Base-by-base conservation (phyloP, 164 flowering plant species). In the Magnolia kwangsiensis region DNA sequence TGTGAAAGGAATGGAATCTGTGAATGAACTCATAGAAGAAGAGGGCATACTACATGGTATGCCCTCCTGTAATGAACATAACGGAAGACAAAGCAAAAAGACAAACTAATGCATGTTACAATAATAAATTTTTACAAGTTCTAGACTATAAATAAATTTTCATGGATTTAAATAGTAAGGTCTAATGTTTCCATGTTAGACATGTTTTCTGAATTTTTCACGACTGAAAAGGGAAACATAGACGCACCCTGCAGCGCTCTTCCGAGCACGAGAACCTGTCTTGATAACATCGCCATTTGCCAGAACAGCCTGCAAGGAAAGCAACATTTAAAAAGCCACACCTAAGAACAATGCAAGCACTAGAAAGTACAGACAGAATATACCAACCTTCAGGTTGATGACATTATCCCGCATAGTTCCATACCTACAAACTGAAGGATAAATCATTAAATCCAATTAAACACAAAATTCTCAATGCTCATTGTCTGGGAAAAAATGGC, bases 331-430 rank as follows among this genome's bases (percentile, higher is more conserved):
- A 68, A 65, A 68, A 68, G n/a, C 9, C 21, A n/a, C n/a, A 9
- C 67, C 9, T 64, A 21, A 64, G 24, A 64, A 64, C 24, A 19
- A 19, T 64, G 9, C 24, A 9, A 64, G 24, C 21, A 64, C 10
- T 19, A 31, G 24, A 68, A 49, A 8, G 20, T 19, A 49, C 21
- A 75, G 63, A 8, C 31, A 49, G 50, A 73, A 69, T n/a, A 27
- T 65, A 77, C 88, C 67, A 75, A 96, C 99, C 99, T 94, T 94
- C 64, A 96, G 94, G 78, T 67, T 92, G 81, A 96, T 94, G 84
- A 96, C 98, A 84, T 94, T 96, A 61, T 96, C 99, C 4, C 99
- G 94, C 99, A 96, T 96, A 23, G 98, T 96, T 74, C 99, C 99
- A 80, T 96, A 96, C 97, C 99, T 92, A 85, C 90, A 90, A 68